Percentiles rank a stretch among this genome's conserved stretches.
Conservation (phyloP, 441 rosid genomes). For the Populus hybrid region DNA sequence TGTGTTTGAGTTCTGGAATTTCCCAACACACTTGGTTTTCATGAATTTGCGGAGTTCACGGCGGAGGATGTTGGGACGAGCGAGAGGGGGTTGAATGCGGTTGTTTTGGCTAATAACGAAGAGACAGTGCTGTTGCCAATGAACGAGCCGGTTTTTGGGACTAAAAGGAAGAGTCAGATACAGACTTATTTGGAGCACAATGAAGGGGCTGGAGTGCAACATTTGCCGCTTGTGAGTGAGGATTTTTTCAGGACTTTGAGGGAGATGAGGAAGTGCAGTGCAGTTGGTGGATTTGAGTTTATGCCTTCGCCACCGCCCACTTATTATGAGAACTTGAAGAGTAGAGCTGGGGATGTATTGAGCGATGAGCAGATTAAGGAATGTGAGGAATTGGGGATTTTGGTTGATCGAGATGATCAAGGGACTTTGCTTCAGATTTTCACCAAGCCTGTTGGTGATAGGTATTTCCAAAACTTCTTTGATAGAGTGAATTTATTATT, state of each 20-base stretch:
- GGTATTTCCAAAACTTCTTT: constrained; percentile 34
- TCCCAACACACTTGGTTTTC: constrained; percentile 90
- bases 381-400: constrained; percentile 84
- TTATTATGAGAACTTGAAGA: constrained; percentile 71
- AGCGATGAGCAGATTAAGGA: constrained; percentile 76
- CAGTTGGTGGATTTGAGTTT: constrained; percentile 83
- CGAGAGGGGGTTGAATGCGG: constrained; percentile 84
- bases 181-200: constrained; percentile 91
- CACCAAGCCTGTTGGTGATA: constrained; percentile 90
- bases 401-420: constrained; percentile 95
- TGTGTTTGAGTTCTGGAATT: no score
- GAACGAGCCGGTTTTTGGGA: constrained; percentile 90
- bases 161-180: constrained; percentile 90
- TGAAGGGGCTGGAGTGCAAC: constrained; percentile 94
- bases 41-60: constrained; percentile 88
- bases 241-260: constrained; percentile 78
- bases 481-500: not conserved
- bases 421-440: constrained; percentile 95
- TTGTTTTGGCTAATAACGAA: constrained; percentile 70
- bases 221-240: constrained; percentile 66
- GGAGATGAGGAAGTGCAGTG: constrained; percentile 77
- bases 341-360: constrained; percentile 69
- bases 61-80: constrained; percentile 81
- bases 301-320: constrained; percentile 96
- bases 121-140: constrained; percentile 77